Evolutionary conservation across 805 yeast genomes (phyloP).

Genomic region (Saccharomyces jurei): DNA sequence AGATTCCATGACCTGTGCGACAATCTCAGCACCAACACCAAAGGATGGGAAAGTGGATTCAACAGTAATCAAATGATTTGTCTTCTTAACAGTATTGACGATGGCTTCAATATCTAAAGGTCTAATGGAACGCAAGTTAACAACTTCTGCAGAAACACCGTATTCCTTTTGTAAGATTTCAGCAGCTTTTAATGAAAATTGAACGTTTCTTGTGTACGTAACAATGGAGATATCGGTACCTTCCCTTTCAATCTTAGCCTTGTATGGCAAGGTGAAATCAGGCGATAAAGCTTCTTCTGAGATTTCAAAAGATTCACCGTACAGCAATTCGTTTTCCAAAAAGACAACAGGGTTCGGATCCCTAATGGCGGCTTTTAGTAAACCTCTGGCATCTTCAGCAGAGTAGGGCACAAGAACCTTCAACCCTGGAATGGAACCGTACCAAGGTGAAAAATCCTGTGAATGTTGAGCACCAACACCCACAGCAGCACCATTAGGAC

Average conservation of each 20-base stretch:
- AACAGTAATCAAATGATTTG: conserved; percentile 90
- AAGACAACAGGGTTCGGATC: conserved; percentile 97
- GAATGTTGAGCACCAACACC: conserved; percentile 99
- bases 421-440: conserved; percentile 95
- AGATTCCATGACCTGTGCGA: conserved; percentile 96
- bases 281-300: conserved; percentile 82
- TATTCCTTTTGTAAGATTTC: conserved; percentile 72
- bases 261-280: conserved; percentile 85
- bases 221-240: conserved; percentile 88
- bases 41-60: conserved; percentile 98
- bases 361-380: conserved; percentile 91
- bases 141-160: conserved; percentile 85
- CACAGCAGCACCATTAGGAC: conserved; percentile 99
- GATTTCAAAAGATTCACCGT: conserved; percentile 85
- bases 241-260: conserved; percentile 89
- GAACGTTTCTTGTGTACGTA: conserved; percentile 87
- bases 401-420: conserved; percentile 94
- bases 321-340: conserved; percentile 90
- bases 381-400: conserved; percentile 93
- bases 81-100: conserved; percentile 84
- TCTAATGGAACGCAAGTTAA: conserved; percentile 93
- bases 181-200: conserved; percentile 84
- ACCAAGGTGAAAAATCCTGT: conserved; percentile 96
- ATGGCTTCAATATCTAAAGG: conserved; percentile 89
- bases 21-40: conserved; percentile 97